Evolutionary conservation across 805 yeast species (phyloP), one percentile per base, ranked within the genome.

Genomic region (Cyberlindnera misumaiensis): DNA sequence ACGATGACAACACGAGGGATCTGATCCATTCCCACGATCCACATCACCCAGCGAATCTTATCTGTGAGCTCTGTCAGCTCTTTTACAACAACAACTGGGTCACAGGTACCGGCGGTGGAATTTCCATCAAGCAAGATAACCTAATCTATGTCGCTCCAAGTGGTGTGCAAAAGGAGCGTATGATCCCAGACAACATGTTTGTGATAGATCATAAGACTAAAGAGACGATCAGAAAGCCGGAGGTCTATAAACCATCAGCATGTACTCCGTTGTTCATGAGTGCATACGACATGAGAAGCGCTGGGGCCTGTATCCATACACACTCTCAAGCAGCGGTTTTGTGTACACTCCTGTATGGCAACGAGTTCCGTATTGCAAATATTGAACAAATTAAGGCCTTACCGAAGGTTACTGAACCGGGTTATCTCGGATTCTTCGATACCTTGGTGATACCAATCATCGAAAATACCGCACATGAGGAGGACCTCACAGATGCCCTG

Each of bases 71-170:
- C 24, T 88, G 96, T 57, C 67, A 75, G 36, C 63, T 73, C 13
- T 86, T 90, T 56, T 90, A 83, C 58, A 68, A 74, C 48, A 82
- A 83, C 53, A 82, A 84, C 36, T 88, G 96, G 96, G 90, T 86
- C 49, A 80, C 96, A 0, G 97, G 97, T 3, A 90, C 97, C 1
- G 97, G 96, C 3, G 97, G 97, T 25, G 97, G 97, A 3, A 81
- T 90, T 51, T 83, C 95, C 25, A 81, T 89, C 35, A 60, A 53
- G 42, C 69, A 72, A 2, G 72, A 69, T 1, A 68, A 76, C 43
- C 52, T 64, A 15, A 75, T 85, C 13, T 89, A 72, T 58, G 71
- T 89, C 30, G 94, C 97, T 0, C 97, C 97, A 4, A 83, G 95
- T n/a, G 97, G 97, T 2, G 95, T 89, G 8, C 96, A 89, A 57